phyloP scores from a whole-genome alignment of 129 eudicot genomes.

The Rutidosis leptorrhynchoides region DNA sequence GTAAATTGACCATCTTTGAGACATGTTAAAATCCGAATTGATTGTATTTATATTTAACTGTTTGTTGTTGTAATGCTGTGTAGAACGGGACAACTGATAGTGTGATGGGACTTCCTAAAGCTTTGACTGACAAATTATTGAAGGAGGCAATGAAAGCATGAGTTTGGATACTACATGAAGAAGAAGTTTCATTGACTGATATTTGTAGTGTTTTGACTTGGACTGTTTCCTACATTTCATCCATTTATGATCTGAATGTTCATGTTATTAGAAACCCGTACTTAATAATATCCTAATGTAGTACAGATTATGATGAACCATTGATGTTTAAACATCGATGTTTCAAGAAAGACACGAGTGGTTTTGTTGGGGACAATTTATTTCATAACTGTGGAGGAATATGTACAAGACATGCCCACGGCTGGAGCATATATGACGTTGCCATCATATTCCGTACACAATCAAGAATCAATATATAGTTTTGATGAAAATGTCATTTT shows the following conservation, averaged over 20 bases:
- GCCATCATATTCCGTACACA: too few species aligned
- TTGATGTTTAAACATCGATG: neutral
- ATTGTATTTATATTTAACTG: neutral
- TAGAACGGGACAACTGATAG: constrained; percentile 89
- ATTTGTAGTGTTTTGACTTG: constrained; percentile 12
- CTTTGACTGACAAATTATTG: constrained; percentile 61
- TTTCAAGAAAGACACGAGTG: too few species aligned
- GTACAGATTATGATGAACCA: neutral
- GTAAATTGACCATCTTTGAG: too few species aligned
- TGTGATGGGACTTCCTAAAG: constrained; percentile 97
- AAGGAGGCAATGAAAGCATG: constrained; percentile 55
- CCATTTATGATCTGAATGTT: neutral
- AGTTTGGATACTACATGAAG: constrained; percentile 9
- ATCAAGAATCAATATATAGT: neutral
- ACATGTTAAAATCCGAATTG: too few species aligned
- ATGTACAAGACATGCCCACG: too few species aligned
- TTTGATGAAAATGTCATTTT: neutral
- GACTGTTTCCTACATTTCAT: neutral
- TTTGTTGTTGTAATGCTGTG: neutral
- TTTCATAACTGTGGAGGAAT: neutral
- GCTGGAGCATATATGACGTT: too few species aligned
- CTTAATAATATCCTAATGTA: neutral
- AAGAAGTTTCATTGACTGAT: neutral
- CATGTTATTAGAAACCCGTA: neutral
- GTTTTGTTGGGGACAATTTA: too few species aligned